Base-by-base conservation (phyloP, 2,329 filamentous ascomycete species). In the Cercospora sesami region DNA sequence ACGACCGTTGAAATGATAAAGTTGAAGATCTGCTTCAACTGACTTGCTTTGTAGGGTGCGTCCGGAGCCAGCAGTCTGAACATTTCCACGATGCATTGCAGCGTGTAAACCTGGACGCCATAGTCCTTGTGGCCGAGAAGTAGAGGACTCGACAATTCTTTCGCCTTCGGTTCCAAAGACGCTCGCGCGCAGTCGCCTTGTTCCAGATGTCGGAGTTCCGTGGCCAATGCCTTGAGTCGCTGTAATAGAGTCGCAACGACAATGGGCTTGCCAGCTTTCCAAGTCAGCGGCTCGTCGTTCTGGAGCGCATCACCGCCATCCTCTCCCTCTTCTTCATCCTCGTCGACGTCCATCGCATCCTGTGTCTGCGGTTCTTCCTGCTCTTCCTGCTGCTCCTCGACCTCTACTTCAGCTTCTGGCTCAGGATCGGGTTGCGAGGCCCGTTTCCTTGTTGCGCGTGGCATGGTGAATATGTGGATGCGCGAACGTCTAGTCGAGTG, bases 11-110 rank as follows among this genome's bases (percentile, higher is more conserved):
- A 90, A 74, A 97, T 88, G 78, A 97, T 93, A 69, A 97, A 87
- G 30, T 89, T 90, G 82, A 98, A 99, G 78, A 98, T 94, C 81
- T 96, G 93, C 93, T 96, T 97, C 71, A 98, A 86, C 82, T 98
- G 94, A 68, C 91, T 89, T 48, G 88, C 89, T 26, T 93, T 96
- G 80, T 96, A 98, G 18, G 95, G 95, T 78, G 95, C 95, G 84
- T 98, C 90, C 0, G 95, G 95, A 30, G 95, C 95, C 81, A 93
- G 97, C 66, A 99, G 86, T 75, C 92, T 90, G 78, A 99, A 87
- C 73, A 99, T 91, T 79, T 99, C 95, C 64, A 97, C 93, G 69
- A 98, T 85, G 79, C 94, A 98, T 76, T 92, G 92, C 53, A 93
- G 90, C 33, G 92, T 88, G 83, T 91, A 97, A 28, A 95, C 94